These are phyloP conservation scores for Exophiala xenobiotica DNA, from an alignment of 2,329 filamentous ascomycete species.

Conservation along the genomic window DNA sequence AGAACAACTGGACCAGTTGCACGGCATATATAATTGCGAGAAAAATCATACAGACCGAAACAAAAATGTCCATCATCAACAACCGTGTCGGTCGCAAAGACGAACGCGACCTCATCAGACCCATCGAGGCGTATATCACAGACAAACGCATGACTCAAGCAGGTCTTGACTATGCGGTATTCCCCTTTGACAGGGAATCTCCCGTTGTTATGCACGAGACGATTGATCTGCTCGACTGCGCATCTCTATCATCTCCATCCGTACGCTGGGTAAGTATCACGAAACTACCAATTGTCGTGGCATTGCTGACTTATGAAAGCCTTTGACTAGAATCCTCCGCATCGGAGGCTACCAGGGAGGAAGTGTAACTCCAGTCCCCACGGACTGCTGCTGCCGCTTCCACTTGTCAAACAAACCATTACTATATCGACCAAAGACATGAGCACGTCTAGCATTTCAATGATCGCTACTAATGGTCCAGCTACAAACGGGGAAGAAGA, in stretches of 20 bases:
- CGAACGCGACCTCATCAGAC: constrained; percentile 17
- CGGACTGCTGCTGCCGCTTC: constrained; percentile 6
- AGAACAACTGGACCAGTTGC: constrained; percentile 26
- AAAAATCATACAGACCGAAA: constrained; percentile 23
- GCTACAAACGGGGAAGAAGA: too few relatives aligned
- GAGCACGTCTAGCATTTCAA: too few relatives aligned
- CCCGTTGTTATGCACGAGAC: constrained; percentile 13
- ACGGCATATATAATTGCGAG: constrained; percentile 21
- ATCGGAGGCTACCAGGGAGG: constrained; percentile 22
- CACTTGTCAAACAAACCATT: constrained; percentile 1
- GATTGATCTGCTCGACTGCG: constrained; percentile 12
- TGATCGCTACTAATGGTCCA: too few relatives aligned
- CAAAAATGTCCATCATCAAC: constrained; percentile 9
- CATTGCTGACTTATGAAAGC: constrained; percentile 3
- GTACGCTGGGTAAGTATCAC: constrained; percentile 14
- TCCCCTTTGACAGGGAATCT: constrained; percentile 10
- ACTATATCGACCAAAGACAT: constrained; percentile 6
- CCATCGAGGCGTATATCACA: constrained; percentile 18
- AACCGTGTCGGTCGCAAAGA: constrained; percentile 3
- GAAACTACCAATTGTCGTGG: not conserved
- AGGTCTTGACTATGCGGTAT: constrained; percentile 8
- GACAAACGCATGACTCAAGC: constrained; percentile 14
- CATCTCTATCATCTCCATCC: constrained; percentile 2
- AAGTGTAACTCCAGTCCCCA: constrained; percentile 6
- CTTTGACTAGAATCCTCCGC: constrained; percentile 18